Percentiles rank a stretch among this genome's conserved stretches.
phyloP scores from a whole-genome alignment of 805 yeast genomes.

The Ogataea nitratoaversa region DNA sequence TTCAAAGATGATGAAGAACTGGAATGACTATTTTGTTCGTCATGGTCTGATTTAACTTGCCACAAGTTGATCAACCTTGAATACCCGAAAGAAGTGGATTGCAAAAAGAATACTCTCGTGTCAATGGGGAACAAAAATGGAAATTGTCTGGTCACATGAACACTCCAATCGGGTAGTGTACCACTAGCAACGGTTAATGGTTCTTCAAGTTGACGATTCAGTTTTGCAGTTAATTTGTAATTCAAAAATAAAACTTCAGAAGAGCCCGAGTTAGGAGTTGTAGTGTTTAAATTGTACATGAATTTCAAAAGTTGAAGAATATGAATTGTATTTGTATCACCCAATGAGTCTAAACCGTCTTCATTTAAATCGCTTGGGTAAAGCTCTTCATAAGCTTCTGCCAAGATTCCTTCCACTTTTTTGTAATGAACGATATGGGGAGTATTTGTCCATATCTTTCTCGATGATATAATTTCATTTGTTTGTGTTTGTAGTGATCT shows the following conservation, averaged over 20 bases:
- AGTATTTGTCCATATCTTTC: conserved; percentile 52
- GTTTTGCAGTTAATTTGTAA: conserved; percentile 79
- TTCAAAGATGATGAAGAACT: conserved; percentile 18
- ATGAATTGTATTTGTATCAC: conserved; percentile 32
- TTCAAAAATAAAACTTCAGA: conserved; percentile 50
- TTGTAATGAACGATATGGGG: conserved; percentile 50
- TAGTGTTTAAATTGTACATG: conserved; percentile 38
- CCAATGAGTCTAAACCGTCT: conserved; percentile 27
- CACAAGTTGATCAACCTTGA: conserved; percentile 77
- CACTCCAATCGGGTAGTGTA: conserved; percentile 79
- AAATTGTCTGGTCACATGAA: conserved; percentile 63
- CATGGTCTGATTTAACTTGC: conserved; percentile 50
- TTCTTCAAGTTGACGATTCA: conserved; percentile 84
- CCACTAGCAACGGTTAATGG: conserved; percentile 86
- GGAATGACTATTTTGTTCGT: conserved; percentile 25
- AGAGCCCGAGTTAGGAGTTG: conserved; percentile 22
- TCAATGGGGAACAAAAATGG: conserved; percentile 85
- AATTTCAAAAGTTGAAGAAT: conserved; percentile 47
- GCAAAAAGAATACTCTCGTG: conserved; percentile 70
- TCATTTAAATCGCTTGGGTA: conserved; percentile 27
- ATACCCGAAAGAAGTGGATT: conserved; percentile 87
- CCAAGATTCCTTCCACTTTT: conserved; percentile 29
- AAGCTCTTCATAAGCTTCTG: conserved; percentile 25
- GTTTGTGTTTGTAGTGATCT: conserved; percentile 39
- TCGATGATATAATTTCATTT: conserved; percentile 40